A percentile compares a stretch with the other conserved stretches of the same genome.
Evolutionary conservation across 2,329 filamentous ascomycete genomes (phyloP).

Genomic region (Ophiostoma pallidulum): DNA sequence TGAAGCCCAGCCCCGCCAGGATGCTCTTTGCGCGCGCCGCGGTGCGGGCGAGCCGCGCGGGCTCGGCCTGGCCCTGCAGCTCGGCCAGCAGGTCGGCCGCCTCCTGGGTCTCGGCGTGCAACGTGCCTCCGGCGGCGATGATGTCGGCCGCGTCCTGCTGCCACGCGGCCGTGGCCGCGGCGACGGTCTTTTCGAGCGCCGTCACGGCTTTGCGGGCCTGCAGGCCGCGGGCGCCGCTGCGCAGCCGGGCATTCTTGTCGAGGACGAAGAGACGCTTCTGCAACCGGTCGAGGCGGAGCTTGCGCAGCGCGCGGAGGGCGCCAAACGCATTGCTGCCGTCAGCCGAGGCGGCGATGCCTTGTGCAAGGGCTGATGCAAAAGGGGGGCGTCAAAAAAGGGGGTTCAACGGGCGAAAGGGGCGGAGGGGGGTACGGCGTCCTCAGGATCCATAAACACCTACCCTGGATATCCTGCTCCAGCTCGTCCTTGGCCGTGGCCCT

Average conservation of each 20-base stretch:
- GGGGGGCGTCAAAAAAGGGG: too few relatives aligned
- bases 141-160: conserved; percentile 49
- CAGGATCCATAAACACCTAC: neutral
- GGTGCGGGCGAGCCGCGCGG: conserved; percentile 51
- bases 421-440: too few relatives aligned
- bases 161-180: conserved; percentile 45
- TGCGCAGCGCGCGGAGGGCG: conserved; percentile 51
- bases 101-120: conserved; percentile 58
- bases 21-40: conserved; percentile 38
- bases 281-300: conserved; percentile 52
- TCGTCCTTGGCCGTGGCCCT: conserved; percentile 46
- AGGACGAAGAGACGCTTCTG: conserved; percentile 56
- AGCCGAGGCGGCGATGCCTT: conserved; percentile 5
- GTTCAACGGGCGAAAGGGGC: too few relatives aligned
- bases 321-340: conserved; percentile 31
- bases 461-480: conserved; percentile 47
- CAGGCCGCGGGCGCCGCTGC: conserved; percentile 66
- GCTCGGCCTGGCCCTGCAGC: conserved; percentile 58
- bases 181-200: conserved; percentile 56
- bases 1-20: conserved; percentile 14
- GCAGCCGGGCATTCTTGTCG: conserved; percentile 62
- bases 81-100: conserved; percentile 61
- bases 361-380: neutral
- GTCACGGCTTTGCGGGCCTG: conserved; percentile 67
- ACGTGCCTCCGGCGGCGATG: conserved; percentile 37